Base-by-base conservation (phyloP, 2,329 filamentous ascomycete species). In the Colletotrichum sp. region DNA sequence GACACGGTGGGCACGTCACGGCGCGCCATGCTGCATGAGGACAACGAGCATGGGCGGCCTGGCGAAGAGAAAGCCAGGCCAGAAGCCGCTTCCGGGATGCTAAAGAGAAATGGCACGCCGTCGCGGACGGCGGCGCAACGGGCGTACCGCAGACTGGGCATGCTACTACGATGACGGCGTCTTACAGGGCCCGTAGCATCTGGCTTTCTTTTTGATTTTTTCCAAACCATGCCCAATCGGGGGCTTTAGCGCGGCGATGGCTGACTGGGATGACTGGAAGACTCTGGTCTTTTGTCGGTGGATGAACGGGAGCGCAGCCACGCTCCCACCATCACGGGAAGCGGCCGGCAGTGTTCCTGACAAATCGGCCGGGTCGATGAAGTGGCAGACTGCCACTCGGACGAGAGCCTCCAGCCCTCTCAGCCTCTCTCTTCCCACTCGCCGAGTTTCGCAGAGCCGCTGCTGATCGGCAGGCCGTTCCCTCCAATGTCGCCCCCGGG, bases 1-100 rank as follows among this genome's bases (percentile, higher is more conserved):
- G 34, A 68, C 43, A 36, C 48, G 28, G 61, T 32, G 30, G 36
- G 74, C 66, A 74, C 71, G 74, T 70, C 66, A 76, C 60, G 52
- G 71, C 66, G 71, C 71, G 66, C 71, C 60, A 71, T 62, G 25
- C 61, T 55, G 71, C 71, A 76, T 73, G 65, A 58, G 66, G 62
- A 25, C 18, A 60, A 65, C 28, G 18, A 69, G 34, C 27, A 69
- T 34, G 34, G 32, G 43, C 30, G 43, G 25, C 32, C 25, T 39
- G 43, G 43, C 12, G 43, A 30, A 18, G 32, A 43, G 62, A 43
- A 58, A 62, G 64, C 39, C 32, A 48, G 30, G 65, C 66, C 71
- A 48, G 28, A 69, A 65, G 74, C 74, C 65, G 74, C 70, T 74
- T 76, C 74, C 74, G 74, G 74, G 70, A 55, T 32, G n/a, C 48